Percentiles rank a stretch among this genome's conserved stretches.
Evolutionary conservation across 1,284 basidiomycete species (phyloP).

Genomic region (Papiliotrema fonsecae): DNA sequence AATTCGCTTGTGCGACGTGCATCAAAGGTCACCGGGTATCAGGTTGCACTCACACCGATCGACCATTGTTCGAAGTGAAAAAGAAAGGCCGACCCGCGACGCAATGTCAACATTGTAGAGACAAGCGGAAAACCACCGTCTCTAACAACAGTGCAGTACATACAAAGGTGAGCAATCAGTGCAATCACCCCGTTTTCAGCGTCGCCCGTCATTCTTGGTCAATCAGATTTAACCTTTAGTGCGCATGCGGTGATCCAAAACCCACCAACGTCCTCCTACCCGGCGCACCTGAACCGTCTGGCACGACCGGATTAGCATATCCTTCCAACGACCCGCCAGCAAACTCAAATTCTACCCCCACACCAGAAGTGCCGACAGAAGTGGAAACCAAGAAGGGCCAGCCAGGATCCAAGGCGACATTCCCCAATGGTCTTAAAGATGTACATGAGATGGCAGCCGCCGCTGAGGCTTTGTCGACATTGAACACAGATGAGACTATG

Average conservation of each 20-base stretch:
- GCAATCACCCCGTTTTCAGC: conserved; percentile 8
- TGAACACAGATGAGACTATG: conserved; percentile 23
- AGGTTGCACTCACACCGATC: conserved; percentile 67
- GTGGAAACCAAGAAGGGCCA: conserved; percentile 38
- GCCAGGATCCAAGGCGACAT: conserved; percentile 39
- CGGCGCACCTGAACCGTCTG: too few relatives aligned
- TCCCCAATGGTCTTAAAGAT: conserved; percentile 47
- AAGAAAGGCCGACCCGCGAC: conserved; percentile 73
- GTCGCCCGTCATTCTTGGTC: not conserved
- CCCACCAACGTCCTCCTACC: conserved; percentile 6
- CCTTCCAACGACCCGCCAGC: too few relatives aligned
- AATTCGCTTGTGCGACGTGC: conserved; percentile 65
- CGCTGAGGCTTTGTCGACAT: conserved; percentile 37
- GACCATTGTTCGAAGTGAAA: conserved; percentile 73
- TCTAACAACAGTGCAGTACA: conserved; percentile 31
- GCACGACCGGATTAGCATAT: too few relatives aligned
- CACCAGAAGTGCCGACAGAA: too few relatives aligned
- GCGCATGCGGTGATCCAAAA: conserved; percentile 33
- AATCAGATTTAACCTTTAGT: conserved; percentile 18
- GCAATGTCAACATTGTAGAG: conserved; percentile 70
- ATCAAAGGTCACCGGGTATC: conserved; percentile 79
- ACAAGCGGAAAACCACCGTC: conserved; percentile 59
- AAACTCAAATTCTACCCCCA: too few relatives aligned
- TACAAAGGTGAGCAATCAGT: conserved; percentile 35
- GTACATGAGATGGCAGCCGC: conserved; percentile 47